phyloP scores from a whole-genome alignment of 331 rosid genomes.

The Stylosanthes scabra region DNA sequence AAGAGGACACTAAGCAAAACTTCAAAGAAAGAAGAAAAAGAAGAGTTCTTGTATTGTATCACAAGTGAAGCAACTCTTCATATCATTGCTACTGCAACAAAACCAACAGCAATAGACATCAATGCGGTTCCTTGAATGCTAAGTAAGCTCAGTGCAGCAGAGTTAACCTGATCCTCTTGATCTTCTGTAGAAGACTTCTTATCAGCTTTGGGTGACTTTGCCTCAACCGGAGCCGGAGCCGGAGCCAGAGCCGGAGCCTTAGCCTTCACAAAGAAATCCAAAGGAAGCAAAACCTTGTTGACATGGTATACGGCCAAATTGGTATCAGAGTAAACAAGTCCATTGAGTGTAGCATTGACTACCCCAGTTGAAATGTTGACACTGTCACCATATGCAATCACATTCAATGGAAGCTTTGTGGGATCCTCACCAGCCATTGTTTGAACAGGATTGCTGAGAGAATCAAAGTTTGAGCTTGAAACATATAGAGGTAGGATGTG shows the following conservation, averaged over 20 bases:
- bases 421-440: conserved; percentile 44
- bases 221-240: conserved; percentile 34
- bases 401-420: conserved; percentile 39
- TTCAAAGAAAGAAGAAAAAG: neutral
- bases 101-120: conserved; percentile 26
- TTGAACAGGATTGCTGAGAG: conserved; percentile 47
- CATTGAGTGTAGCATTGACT: conserved; percentile 40
- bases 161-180: conserved; percentile 11
- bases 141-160: conserved; percentile 25
- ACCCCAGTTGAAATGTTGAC: conserved; percentile 45
- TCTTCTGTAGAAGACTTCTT: conserved; percentile 41
- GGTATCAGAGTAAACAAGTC: conserved; percentile 37
- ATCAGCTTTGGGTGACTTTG: conserved; percentile 42
- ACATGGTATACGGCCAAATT: conserved; percentile 42
- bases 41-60: neutral
- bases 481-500: conserved; percentile 43
- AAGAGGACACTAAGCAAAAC: neutral
- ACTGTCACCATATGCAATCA: conserved; percentile 34
- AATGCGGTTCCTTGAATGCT: conserved; percentile 3
- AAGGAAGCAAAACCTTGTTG: conserved; percentile 45
- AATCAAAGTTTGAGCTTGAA: conserved; percentile 41
- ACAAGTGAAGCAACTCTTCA: conserved; percentile 9
- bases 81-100: neutral
- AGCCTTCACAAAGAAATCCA: conserved; percentile 21
- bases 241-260: conserved; percentile 37